Conservation (phyloP, 1,284 basidiomycete genomes). For the Porodaedalea pini region DNA sequence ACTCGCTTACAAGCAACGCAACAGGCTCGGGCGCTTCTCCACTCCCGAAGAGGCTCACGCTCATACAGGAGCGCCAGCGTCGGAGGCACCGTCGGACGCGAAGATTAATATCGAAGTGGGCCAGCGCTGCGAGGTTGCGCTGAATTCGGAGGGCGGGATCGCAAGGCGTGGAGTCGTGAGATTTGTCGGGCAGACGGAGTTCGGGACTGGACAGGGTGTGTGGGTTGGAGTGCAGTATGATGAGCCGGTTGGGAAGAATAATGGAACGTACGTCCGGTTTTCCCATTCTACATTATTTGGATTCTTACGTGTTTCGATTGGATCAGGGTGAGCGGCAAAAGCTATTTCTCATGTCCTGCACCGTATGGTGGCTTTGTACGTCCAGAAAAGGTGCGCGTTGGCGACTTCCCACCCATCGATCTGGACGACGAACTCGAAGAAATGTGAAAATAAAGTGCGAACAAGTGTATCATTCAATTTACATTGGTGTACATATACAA, state of each 20-base stretch:
- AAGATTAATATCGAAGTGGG: slow-evolving; percentile 51
- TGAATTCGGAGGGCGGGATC: slow-evolving; percentile 53
- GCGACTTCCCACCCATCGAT: slow-evolving; percentile 85
- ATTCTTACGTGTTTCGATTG: not conserved
- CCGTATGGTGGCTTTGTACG: slow-evolving; percentile 87
- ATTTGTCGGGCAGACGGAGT: slow-evolving; percentile 80
- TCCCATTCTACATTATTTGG: not conserved
- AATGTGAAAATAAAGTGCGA: slow-evolving; percentile 47
- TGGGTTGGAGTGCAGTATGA: slow-evolving; percentile 98
- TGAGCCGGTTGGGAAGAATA: slow-evolving; percentile 94
- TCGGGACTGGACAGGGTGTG: slow-evolving; percentile 59
- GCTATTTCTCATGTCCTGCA: slow-evolving; percentile 78
- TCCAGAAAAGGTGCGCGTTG: slow-evolving; percentile 78
- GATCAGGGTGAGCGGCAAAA: slow-evolving; percentile 77
- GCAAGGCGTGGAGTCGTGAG: slow-evolving; percentile 80
- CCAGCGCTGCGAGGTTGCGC: slow-evolving; percentile 81
- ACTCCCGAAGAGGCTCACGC: not conserved
- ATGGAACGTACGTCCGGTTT: slow-evolving; percentile 78
- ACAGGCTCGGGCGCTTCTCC: slow-evolving; percentile 91
- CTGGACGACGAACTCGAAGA: slow-evolving; percentile 73
- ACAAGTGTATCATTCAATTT: not conserved
- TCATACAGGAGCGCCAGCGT: not conserved
- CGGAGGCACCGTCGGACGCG: slow-evolving; percentile 8
- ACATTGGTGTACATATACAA: not conserved
- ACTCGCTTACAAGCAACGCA: slow-evolving; percentile 82